These are phyloP conservation scores for Ganoderma multipileum DNA, from an alignment of 1,284 basidiomycete genomes.

Conservation along the genomic window DNA sequence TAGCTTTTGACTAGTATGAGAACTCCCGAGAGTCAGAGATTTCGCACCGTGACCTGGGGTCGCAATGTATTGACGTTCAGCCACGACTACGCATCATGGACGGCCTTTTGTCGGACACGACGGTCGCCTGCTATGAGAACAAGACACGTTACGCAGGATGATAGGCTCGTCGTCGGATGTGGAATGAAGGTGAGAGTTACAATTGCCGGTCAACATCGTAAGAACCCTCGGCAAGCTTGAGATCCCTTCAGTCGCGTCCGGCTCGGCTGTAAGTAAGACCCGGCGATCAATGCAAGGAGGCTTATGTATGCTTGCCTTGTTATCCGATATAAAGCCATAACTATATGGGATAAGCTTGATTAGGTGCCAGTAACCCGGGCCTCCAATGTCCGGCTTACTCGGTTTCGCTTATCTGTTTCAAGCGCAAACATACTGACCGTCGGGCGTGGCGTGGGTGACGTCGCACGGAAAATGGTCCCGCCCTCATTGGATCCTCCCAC, in stretches of 20 bases:
- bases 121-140: background rate
- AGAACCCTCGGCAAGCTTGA: background rate
- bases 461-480: conserved; percentile 29
- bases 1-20: background rate
- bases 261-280: background rate
- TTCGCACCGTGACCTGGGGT: background rate
- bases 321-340: background rate
- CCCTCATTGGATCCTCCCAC: conserved; percentile 31
- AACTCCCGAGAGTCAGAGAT: background rate
- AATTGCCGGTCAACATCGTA: background rate
- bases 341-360: background rate
- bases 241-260: background rate
- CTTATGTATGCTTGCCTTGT: background rate
- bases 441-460: conserved; percentile 15
- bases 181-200: background rate
- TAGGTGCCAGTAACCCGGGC: background rate
- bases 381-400: background rate
- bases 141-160: background rate
- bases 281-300: background rate
- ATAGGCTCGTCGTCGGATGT: background rate
- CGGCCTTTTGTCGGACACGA: background rate
- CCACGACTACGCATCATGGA: background rate
- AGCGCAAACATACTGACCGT: background rate
- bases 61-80: background rate
- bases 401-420: background rate